Evolutionary conservation across 805 yeast genomes (phyloP).

Genomic region (Lachancea kluyveri): DNA sequence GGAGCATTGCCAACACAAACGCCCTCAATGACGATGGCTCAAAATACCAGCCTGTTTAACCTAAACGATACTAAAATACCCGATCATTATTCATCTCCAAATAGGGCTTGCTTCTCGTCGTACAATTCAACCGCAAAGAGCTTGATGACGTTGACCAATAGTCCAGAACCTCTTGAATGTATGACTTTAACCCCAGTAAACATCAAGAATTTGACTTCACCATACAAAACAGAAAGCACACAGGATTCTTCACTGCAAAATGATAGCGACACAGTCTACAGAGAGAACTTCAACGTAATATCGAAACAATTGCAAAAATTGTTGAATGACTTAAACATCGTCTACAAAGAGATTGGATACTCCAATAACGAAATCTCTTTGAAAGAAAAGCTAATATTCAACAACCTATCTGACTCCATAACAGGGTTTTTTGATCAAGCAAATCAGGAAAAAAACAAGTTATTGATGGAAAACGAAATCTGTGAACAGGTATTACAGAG

Average conservation of each 20-base stretch:
- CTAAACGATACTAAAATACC: constrained; percentile 5
- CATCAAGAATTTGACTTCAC: constrained; percentile 17
- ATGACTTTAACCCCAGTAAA: constrained; percentile 28
- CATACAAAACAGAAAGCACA: constrained; percentile 7
- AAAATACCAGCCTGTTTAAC: constrained; percentile 5
- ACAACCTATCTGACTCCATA: constrained; percentile 43
- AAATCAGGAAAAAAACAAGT: constrained; percentile 30
- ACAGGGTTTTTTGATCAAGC: constrained; percentile 36
- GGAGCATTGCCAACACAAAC: no score
- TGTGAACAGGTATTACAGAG: constrained; percentile 25
- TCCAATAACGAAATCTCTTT: constrained; percentile 41
- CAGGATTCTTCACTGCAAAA: constrained; percentile 9
- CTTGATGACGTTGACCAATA: constrained; percentile 3
- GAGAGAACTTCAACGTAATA: constrained; percentile 28
- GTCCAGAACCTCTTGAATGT: constrained; percentile 15
- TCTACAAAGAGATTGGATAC: constrained; percentile 51
- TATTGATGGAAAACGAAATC: constrained; percentile 26
- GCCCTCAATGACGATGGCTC: no score
- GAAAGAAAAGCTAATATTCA: constrained; percentile 46
- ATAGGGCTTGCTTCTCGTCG: constrained; percentile 1
- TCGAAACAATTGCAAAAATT: constrained; percentile 27
- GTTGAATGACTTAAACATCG: constrained; percentile 37
- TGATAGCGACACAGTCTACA: constrained; percentile 17
- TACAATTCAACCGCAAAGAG: constrained; percentile 6
- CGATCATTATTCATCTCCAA: background rate